Evolutionary conservation across 352 stramenopile genomes (phyloP).

Genomic region (Plasmopara muralis): DNA sequence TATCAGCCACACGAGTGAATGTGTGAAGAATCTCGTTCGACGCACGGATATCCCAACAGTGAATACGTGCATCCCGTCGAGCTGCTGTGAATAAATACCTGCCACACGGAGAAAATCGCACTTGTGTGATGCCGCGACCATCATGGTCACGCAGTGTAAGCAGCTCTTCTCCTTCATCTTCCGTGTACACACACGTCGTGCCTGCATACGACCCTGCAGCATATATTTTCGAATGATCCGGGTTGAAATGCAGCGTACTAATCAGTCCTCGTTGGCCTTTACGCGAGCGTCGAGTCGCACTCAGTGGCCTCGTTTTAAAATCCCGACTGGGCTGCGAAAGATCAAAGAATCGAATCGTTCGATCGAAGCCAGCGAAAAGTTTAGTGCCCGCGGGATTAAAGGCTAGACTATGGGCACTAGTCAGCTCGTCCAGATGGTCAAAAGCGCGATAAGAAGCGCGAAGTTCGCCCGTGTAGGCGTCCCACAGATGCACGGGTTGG

Average conservation of each 20-base stretch:
- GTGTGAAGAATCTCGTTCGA: constrained; percentile 58
- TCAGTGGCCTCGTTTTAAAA: constrained; percentile 46
- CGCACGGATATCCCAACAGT: constrained; percentile 84
- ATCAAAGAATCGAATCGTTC: constrained; percentile 80
- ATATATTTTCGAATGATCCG: constrained; percentile 81
- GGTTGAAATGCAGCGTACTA: constrained; percentile 74
- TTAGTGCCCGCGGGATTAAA: constrained; percentile 79
- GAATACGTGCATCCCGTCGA: constrained; percentile 56
- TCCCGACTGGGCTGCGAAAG: constrained; percentile 57
- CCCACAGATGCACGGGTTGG: constrained; percentile 89
- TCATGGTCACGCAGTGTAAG: constrained; percentile 61
- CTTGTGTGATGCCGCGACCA: constrained; percentile 71
- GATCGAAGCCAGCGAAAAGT: constrained; percentile 83
- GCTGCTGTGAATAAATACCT: constrained; percentile 69
- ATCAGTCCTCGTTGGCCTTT: constrained; percentile 72
- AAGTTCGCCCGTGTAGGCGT: constrained; percentile 81
- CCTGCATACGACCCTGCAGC: constrained; percentile 80
- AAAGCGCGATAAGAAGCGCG: constrained; percentile 77
- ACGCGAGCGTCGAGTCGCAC: constrained; percentile 56
- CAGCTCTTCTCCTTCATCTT: constrained; percentile 61
- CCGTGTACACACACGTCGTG: constrained; percentile 79
- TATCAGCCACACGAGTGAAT: constrained; percentile 51
- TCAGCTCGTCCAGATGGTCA: constrained; percentile 85
- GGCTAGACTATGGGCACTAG: constrained; percentile 60
- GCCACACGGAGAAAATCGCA: constrained; percentile 72